Base-by-base conservation (phyloP, 2,329 filamentous ascomycete genomes). In the Botrytis tulipae region DNA sequence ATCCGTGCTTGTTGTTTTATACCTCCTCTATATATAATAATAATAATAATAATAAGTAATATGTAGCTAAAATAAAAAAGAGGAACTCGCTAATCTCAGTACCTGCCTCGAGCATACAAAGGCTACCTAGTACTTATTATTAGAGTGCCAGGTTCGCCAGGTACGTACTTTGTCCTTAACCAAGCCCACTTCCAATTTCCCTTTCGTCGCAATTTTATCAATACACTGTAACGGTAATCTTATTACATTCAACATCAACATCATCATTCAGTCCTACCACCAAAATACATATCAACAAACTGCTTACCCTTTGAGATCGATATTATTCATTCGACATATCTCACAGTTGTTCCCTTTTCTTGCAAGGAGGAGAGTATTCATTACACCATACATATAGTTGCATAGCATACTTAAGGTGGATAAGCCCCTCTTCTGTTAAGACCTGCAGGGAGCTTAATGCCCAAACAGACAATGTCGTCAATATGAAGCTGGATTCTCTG, bases 401-500 rank as follows among this genome's bases (percentile, higher is more conserved):
- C 63, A 51, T 67, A 67, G 44, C 44, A 51, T 35, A 54, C 51
- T 18, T 35, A 54, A 40, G 54, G 48, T 68, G 66, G 71, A 73
- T 73, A 67, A 46, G 46, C 48, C 46, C 69, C 62, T 66, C 67
- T n/a, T 46, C 48, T 72, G 54, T 42, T 59, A 46, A 60, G 40
- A 32, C 46, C 61, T 57, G 66, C 66, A 61, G 66, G 74, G 70
- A 74, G 71, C 62, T 62, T 60, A n/a, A 62, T 67, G 46, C 71
- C 66, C 60, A 35, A 66, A 46, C 16, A 70, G 44, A 71, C 60
- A 60, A 73, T 73, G 67, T 57, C 70, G 62, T 25, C 51, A 51
- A 46, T 25, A 72, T 72, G 70, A 72, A 68, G 48, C 62, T 70
- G 35, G 18, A 51, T 40, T 37, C 20, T 51, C 48, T 51, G 14